Conservation (phyloP, 768 basidiomycete species). For the Leccinum rimulosum region DNA sequence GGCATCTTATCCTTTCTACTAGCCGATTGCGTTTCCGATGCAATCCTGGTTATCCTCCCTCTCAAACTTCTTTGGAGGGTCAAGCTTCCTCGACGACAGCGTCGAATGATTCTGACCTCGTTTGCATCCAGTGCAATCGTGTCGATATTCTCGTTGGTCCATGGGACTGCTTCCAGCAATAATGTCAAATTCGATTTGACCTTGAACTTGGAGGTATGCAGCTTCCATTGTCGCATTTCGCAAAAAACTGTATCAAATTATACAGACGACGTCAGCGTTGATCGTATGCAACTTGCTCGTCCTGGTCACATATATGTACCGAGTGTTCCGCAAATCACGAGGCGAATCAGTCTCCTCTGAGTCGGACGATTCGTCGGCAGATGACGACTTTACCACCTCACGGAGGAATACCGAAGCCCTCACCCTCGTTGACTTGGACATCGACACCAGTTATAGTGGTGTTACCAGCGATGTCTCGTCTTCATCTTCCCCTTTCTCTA, state of each 20-base stretch:
- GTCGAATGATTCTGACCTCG: slow-evolving; percentile 13
- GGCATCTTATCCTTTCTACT: background rate
- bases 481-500: no score
- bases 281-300: slow-evolving; percentile 16
- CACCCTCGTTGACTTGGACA: no score
- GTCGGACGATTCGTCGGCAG: no score
- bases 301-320: slow-evolving; percentile 12
- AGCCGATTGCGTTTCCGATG: background rate
- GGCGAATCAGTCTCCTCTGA: background rate
- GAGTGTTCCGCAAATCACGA: background rate
- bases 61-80: slow-evolving; percentile 12
- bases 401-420: no score
- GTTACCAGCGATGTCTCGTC: no score
- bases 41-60: background rate
- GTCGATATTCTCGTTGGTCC: background rate
- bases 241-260: background rate
- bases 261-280: background rate
- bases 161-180: background rate
- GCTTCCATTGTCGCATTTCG: background rate
- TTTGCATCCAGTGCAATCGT: slow-evolving; percentile 12
- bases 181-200: background rate
- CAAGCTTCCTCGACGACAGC: slow-evolving; percentile 12
- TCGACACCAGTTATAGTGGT: no score
- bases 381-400: no score
- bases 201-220: background rate